These are phyloP conservation scores for Volvariella volvacea DNA, from an alignment of 1,284 basidiomycete species.

Conservation along the genomic window DNA sequence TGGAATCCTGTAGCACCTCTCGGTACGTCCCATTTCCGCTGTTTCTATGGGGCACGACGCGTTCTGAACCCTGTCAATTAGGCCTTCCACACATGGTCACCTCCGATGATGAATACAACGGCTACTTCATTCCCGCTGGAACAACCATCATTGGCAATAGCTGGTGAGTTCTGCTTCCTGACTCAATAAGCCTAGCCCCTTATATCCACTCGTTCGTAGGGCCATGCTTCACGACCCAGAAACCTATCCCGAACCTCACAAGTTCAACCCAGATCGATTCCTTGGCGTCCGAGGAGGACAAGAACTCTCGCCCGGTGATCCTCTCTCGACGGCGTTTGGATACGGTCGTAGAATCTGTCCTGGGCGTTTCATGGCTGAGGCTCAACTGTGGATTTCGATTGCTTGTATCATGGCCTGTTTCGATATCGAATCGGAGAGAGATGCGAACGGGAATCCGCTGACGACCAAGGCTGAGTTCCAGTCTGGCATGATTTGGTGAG, in stretches of 20 bases:
- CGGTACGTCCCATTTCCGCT: conserved; percentile 20
- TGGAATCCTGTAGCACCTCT: conserved; percentile 47
- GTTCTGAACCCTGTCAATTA: conserved; percentile 11
- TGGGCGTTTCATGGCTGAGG: conserved; percentile 41
- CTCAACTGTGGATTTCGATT: conserved; percentile 44
- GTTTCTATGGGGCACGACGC: not conserved
- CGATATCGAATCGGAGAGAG: conserved; percentile 28
- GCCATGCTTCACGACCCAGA: conserved; percentile 40
- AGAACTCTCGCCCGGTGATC: conserved; percentile 29
- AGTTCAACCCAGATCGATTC: conserved; percentile 41
- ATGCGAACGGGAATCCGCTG: conserved; percentile 24
- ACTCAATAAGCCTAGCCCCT: not conserved
- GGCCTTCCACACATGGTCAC: conserved; percentile 39
- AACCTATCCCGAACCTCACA: conserved; percentile 30
- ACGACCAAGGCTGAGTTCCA: conserved; percentile 29
- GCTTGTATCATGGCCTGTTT: conserved; percentile 42
- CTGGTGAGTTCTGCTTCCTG: conserved; percentile 24
- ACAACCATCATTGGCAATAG: conserved; percentile 22
- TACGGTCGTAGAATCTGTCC: conserved; percentile 46
- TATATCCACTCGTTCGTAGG: conserved; percentile 21
- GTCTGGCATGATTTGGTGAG: conserved; percentile 41
- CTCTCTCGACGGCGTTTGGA: conserved; percentile 37
- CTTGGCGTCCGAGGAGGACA: conserved; percentile 19
- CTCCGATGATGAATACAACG: conserved; percentile 25
- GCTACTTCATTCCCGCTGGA: conserved; percentile 21